A percentile compares a stretch with the other conserved stretches of the same genome.
phyloP scores from a whole-genome alignment of 2,329 filamentous ascomycete genomes.

The Epichloe hybrida region DNA sequence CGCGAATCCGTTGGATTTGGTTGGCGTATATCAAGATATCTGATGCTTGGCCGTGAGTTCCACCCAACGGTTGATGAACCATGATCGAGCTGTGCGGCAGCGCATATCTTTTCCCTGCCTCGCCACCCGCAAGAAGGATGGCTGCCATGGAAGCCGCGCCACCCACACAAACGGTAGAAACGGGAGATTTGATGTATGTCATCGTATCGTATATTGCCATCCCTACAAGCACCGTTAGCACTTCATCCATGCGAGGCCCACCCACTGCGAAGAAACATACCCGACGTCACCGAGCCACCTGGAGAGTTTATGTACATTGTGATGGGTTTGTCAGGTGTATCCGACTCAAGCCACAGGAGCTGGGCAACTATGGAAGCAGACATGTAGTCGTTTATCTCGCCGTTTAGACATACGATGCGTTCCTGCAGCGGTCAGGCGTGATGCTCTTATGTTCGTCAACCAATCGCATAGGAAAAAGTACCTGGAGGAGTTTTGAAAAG shows the following conservation, averaged over 20 bases:
- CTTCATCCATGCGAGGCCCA: neutral
- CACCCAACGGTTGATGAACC: conserved; percentile 88
- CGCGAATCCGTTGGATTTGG: conserved; percentile 79
- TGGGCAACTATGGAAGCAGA: conserved; percentile 94
- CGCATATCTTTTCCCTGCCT: conserved; percentile 72
- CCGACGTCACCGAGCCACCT: conserved; percentile 73
- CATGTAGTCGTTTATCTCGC: conserved; percentile 76
- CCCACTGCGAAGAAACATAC: conserved; percentile 19
- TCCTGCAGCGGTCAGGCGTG: conserved; percentile 38
- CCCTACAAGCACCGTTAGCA: conserved; percentile 21
- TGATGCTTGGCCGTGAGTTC: conserved; percentile 48
- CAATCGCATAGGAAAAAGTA: conserved; percentile 18
- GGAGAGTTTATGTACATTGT: conserved; percentile 97
- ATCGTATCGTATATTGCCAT: conserved; percentile 97
- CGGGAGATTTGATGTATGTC: conserved; percentile 86
- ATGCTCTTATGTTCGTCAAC: neutral
- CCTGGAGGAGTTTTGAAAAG: conserved; percentile 67
- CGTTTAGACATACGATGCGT: conserved; percentile 88
- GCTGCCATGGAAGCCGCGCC: conserved; percentile 93
- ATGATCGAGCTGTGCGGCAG: conserved; percentile 92
- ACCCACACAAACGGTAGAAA: conserved; percentile 89
- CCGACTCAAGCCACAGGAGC: conserved; percentile 93
- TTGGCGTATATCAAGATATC: conserved; percentile 97
- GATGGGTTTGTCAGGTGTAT: conserved; percentile 87
- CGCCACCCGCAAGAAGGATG: conserved; percentile 73